Percentiles rank a stretch among this genome's conserved stretches.
Evolutionary conservation across 2,329 filamentous ascomycete species (phyloP).

Genomic region (Verticillium tricorpus): DNA sequence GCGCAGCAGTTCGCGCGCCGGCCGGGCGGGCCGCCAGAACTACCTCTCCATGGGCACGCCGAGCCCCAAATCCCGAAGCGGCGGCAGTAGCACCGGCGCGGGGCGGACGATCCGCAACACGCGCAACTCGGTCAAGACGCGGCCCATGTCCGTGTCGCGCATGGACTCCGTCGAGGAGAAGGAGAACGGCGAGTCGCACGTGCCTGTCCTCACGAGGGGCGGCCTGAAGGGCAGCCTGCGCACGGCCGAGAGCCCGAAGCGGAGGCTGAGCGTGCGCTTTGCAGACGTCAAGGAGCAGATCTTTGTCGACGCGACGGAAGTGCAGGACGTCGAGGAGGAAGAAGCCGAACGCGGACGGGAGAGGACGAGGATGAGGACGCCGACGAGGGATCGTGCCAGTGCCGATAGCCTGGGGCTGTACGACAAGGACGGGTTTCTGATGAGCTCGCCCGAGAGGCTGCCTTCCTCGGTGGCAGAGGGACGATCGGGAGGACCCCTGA

Average conservation of each 20-base stretch:
- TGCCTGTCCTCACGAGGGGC: not conserved
- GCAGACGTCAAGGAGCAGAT: constrained; percentile 22
- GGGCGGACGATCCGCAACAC: constrained; percentile 2
- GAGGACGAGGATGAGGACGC: not conserved
- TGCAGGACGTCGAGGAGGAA: not conserved
- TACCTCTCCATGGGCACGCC: constrained; percentile 40
- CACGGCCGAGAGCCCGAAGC: constrained; percentile 7
- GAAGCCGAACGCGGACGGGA: not conserved
- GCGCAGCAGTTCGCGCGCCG: constrained; percentile 24
- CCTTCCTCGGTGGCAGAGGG: constrained; percentile 1
- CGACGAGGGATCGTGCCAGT: constrained; percentile 20
- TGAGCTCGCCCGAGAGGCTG: constrained; percentile 34
- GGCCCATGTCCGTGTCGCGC: not conserved
- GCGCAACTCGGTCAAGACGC: constrained; percentile 4
- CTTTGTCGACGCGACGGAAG: constrained; percentile 20
- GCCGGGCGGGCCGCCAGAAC: constrained; percentile 32
- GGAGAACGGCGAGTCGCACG: constrained; percentile 1
- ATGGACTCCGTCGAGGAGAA: constrained; percentile 7
- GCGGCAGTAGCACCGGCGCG: not conserved
- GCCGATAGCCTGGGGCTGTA: constrained; percentile 38
- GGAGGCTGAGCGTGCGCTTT: constrained; percentile 3
- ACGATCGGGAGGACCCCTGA: constrained; percentile 15
- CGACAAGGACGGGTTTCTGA: constrained; percentile 40
- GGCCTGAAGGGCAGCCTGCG: constrained; percentile 4
- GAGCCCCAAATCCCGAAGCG: constrained; percentile 13